phyloP scores from a whole-genome alignment of 2,329 filamentous ascomycete genomes.

The Capronia epimyces region DNA sequence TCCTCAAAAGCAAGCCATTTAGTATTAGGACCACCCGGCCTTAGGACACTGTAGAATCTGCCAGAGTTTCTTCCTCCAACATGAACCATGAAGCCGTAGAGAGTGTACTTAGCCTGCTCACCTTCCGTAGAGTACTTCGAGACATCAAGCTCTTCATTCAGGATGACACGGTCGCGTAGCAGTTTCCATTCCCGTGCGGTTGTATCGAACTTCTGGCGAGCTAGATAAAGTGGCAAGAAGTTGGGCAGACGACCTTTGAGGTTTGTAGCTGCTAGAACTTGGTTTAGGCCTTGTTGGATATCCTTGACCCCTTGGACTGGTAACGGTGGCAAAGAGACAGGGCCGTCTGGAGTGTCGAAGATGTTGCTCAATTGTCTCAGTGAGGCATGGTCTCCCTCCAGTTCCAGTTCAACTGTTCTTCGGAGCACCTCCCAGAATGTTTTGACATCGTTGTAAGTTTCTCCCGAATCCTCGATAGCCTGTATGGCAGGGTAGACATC shows the following conservation, averaged over 20 bases:
- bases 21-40: constrained; percentile 51
- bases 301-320: constrained; percentile 37
- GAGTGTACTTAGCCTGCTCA: constrained; percentile 45
- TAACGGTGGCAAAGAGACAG: constrained; percentile 30
- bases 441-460: constrained; percentile 49
- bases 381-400: constrained; percentile 41
- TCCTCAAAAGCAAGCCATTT: constrained; percentile 58
- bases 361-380: constrained; percentile 40
- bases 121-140: constrained; percentile 33
- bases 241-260: constrained; percentile 38
- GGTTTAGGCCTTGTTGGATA: constrained; percentile 33
- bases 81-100: constrained; percentile 58
- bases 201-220: constrained; percentile 53
- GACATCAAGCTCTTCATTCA: constrained; percentile 52
- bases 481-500: constrained; percentile 41
- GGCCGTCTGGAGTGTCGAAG: constrained; percentile 40
- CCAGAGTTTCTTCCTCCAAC: constrained; percentile 54
- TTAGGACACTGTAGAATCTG: constrained; percentile 56
- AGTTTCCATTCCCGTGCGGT: constrained; percentile 53
- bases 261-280: constrained; percentile 2
- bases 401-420: constrained; percentile 48
- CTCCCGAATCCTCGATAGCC: constrained; percentile 38
- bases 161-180: constrained; percentile 50
- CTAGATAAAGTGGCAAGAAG: constrained; percentile 52
- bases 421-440: constrained; percentile 53